Evolutionary conservation across 192 early-diverging fungal genomes (phyloP).

Genomic region (Neocallimastix lanati): DNA sequence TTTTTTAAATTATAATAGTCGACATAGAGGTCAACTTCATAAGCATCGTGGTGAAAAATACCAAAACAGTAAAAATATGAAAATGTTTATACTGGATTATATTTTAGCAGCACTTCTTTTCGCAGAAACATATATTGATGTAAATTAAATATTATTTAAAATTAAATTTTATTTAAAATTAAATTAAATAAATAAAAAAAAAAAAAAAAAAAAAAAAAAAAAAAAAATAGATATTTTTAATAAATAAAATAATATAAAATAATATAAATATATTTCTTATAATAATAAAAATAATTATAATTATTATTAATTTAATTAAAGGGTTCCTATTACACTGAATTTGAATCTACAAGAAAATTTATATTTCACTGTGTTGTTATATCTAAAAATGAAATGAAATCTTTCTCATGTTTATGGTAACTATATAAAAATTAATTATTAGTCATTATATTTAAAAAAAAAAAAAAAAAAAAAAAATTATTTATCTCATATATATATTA

Average conservation of each 20-base stretch:
- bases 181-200: no score
- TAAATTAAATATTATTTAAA: no score
- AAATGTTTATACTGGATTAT: neutral
- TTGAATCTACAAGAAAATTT: neutral
- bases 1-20: neutral
- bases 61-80: neutral
- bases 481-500: no score
- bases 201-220: no score
- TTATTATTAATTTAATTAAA: no score
- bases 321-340: neutral
- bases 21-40: neutral
- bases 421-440: neutral
- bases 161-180: no score
- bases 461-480: neutral
- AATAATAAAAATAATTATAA: no score
- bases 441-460: neutral
- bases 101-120: neutral
- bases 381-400: neutral
- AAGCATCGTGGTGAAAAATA: neutral
- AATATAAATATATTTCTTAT: no score
- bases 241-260: no score
- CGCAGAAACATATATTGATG: neutral
- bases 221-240: no score
- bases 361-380: neutral
- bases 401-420: neutral